These are phyloP conservation scores for Tolypocladium guangdongense DNA, from an alignment of 2,329 filamentous ascomycete species.

Conservation along the genomic window DNA sequence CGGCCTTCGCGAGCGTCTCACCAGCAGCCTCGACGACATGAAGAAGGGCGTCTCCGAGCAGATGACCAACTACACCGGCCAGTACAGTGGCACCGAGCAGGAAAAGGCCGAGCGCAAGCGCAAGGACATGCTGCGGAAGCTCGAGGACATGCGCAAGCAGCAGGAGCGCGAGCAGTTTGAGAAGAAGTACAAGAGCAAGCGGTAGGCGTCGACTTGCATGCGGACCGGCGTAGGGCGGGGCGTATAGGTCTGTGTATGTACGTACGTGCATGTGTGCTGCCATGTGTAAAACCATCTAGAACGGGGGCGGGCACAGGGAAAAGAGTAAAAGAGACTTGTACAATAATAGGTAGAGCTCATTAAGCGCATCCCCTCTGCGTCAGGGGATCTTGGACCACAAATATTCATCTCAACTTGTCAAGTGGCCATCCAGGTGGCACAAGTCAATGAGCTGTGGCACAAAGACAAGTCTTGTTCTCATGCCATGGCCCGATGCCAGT, in stretches of 20 bases:
- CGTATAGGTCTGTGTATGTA: background rate
- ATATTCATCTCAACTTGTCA: background rate
- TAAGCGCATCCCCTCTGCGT: background rate
- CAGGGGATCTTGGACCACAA: background rate
- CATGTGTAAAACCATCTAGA: slow-evolving; percentile 8
- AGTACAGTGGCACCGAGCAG: slow-evolving; percentile 17
- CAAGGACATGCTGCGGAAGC: slow-evolving; percentile 20
- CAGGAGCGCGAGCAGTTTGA: slow-evolving; percentile 27
- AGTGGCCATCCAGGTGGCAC: background rate
- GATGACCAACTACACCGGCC: slow-evolving; percentile 23
- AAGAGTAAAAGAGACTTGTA: background rate
- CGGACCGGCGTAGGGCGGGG: background rate
- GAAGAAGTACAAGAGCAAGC: slow-evolving; percentile 27
- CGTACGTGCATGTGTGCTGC: background rate
- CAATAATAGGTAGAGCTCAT: background rate
- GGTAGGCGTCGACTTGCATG: slow-evolving; percentile 1
- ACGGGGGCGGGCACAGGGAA: background rate
- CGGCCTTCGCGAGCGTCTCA: slow-evolving; percentile 20
- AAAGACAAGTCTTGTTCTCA: background rate
- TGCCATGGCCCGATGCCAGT: background rate
- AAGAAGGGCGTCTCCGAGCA: slow-evolving; percentile 26
- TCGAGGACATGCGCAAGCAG: slow-evolving; percentile 23
- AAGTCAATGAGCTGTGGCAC: background rate
- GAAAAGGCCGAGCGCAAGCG: slow-evolving; percentile 25
- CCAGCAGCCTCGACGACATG: slow-evolving; percentile 21